These are phyloP conservation scores for Malassezia arunalokei DNA, from an alignment of 1,284 basidiomycete species.

Conservation along the genomic window DNA sequence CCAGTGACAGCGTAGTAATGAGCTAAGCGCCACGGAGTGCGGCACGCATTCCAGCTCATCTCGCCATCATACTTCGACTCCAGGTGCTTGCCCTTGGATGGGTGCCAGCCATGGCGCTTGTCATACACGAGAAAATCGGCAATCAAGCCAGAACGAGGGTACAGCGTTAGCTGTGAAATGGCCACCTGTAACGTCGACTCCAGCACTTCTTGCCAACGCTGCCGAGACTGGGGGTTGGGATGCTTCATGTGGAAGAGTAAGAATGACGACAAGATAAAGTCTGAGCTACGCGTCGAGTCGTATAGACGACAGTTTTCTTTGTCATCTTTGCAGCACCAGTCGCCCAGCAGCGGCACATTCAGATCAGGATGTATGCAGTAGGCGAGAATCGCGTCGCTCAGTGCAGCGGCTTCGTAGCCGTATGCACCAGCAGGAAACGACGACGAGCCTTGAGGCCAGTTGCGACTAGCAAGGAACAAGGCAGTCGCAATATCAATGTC, in stretches of 20 bases:
- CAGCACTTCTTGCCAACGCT: slow-evolving; percentile 26
- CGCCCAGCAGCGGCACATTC: slow-evolving; percentile 29
- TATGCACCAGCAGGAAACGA: slow-evolving; percentile 21
- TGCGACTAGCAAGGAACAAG: slow-evolving; percentile 21
- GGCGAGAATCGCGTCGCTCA: slow-evolving; percentile 18
- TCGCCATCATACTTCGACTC: slow-evolving; percentile 32
- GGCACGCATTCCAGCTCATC: slow-evolving; percentile 37
- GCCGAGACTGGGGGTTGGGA: slow-evolving; percentile 14
- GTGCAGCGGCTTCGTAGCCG: slow-evolving; percentile 17
- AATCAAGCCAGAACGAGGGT: slow-evolving; percentile 18
- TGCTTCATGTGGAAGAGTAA: slow-evolving; percentile 25
- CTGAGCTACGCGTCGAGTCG: slow-evolving; percentile 26
- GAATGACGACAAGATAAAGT: slow-evolving; percentile 34
- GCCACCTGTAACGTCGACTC: slow-evolving; percentile 23
- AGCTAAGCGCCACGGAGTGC: slow-evolving; percentile 34
- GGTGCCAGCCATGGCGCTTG: slow-evolving; percentile 16
- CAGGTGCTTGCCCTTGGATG: slow-evolving; percentile 22
- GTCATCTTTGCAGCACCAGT: slow-evolving; percentile 29
- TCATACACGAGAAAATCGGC: slow-evolving; percentile 30
- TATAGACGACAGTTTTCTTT: slow-evolving; percentile 19
- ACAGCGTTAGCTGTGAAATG: background rate
- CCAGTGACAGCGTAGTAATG: slow-evolving; percentile 33
- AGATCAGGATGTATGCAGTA: slow-evolving; percentile 26
- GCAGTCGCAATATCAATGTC: slow-evolving; percentile 37
- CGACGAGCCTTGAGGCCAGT: slow-evolving; percentile 21